A percentile compares a stretch with the other conserved stretches of the same genome.
Conservation (phyloP, 2,329 filamentous ascomycete species). For the Endoconidiophora laricicola region DNA sequence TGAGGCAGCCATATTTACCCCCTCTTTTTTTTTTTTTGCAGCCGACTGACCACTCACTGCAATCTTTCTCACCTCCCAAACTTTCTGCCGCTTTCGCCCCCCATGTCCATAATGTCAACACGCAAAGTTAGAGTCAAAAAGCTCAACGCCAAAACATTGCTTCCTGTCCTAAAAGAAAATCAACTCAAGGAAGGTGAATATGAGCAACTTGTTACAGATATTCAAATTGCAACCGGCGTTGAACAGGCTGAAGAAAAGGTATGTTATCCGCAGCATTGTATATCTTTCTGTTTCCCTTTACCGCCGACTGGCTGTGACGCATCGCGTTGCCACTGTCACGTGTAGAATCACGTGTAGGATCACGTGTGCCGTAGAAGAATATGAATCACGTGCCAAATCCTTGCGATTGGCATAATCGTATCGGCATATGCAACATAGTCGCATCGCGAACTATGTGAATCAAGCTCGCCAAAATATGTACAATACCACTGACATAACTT, state of each 20-base stretch:
- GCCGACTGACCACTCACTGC: conserved; percentile 18
- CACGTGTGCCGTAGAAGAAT: conserved; percentile 24
- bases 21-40: conserved; percentile 16
- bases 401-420: background rate
- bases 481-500: background rate
- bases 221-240: conserved; percentile 87
- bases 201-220: conserved; percentile 66
- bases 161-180: conserved; percentile 75
- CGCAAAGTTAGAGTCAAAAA: conserved; percentile 73
- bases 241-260: conserved; percentile 96
- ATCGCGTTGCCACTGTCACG: conserved; percentile 16
- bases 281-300: conserved; percentile 11
- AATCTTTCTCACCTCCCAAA: conserved; percentile 14
- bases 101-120: conserved; percentile 37
- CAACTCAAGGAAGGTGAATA: conserved; percentile 80
- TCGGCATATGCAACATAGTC: background rate
- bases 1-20: conserved; percentile 17
- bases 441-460: background rate
- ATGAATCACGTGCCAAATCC: conserved; percentile 10
- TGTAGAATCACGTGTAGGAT: conserved; percentile 27
- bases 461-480: background rate
- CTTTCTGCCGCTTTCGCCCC: conserved; percentile 11
- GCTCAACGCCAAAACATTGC: conserved; percentile 75
- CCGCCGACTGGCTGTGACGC: conserved; percentile 14
- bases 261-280: conserved; percentile 31